phyloP scores from a whole-genome alignment of 169 alveolate genomes.

The Plasmodium inui region DNA sequence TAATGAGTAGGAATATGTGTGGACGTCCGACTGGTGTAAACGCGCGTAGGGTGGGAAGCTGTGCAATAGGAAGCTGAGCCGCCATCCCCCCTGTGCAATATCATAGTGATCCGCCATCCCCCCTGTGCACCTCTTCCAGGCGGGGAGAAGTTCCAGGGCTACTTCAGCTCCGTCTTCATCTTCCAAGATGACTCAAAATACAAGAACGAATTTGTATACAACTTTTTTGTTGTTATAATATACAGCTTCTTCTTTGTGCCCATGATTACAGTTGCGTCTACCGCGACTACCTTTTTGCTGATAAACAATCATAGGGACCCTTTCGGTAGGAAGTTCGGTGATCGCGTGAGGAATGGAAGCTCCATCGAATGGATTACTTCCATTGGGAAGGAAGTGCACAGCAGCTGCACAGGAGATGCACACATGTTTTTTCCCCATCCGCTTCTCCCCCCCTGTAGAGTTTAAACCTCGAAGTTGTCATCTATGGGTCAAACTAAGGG shows the following conservation, averaged over 20 bases:
- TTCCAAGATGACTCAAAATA: constrained; percentile 7
- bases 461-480: not conserved
- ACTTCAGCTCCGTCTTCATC: constrained; percentile 5
- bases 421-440: not conserved
- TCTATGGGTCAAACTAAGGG: constrained; percentile 2
- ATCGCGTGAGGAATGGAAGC: not conserved
- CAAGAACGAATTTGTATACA: constrained; percentile 33
- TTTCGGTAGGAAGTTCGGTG: constrained; percentile 18
- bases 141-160: not conserved
- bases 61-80: too few relatives aligned
- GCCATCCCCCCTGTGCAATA: not conserved
- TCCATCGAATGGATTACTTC: not conserved
- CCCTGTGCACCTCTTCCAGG: constrained; percentile 15
- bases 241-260: constrained; percentile 46
- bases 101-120: not conserved
- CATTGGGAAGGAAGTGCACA: not conserved
- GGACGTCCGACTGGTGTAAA: too few relatives aligned
- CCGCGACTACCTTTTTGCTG: constrained; percentile 30
- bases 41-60: too few relatives aligned
- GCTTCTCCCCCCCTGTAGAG: constrained; percentile 15
- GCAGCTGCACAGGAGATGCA: not conserved
- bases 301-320: not conserved
- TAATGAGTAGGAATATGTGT: not conserved
- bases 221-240: constrained; percentile 19
- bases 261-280: constrained; percentile 36